Evolutionary conservation across 176 grass and related monocot species (phyloP), one percentile per base, ranked within the genome.

Genomic region (Musa acuminata): DNA sequence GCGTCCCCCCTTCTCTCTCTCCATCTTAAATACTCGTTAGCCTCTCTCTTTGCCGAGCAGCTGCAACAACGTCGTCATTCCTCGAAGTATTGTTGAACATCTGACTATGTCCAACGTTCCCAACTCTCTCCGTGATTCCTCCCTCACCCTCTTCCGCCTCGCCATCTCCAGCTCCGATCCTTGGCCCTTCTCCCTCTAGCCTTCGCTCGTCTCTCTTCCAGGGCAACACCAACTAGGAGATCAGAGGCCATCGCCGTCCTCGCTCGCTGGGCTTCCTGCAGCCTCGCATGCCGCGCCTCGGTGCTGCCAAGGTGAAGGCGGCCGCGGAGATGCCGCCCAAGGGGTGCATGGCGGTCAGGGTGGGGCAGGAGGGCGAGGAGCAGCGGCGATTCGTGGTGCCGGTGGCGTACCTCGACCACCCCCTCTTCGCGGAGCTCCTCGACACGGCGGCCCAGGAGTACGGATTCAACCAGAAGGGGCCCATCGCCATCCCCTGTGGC

Each of bases 401-500:
- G 75, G 84, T 99, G 8, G 82, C 25, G 9, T 86, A 91, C 86
- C 85, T 99, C 67, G 84, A 77, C 66, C 95, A 99, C 87, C 95
- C 90, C 72, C 84, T 99, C 19, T 99, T 99, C 88, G 73, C 74
- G 22, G 75, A 79, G 20, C 84, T 99, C 58, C 80, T 99, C 23
- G 80, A 91, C 0, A 86, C 83, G 82, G 95, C 95, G 16, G 86
- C 91, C 75, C 83, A 83, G 57, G 95, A 89, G 85, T 99, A 87
- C 75, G 95, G 90, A 1, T 98, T 91, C 84, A 23, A 77, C 9
- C 95, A 91, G 52, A 78, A 65, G 76, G 95, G 95, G 14, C 82
- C 88, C 68, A 84, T 99, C 75, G 82, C 83, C 79, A 99, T 99
- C 72, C 95, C 95, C 25, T 99, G 95, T 82, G 65, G 63, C 29